phyloP scores from a whole-genome alignment of 371 early-diverging fungal genomes.

The Mucor plumbeus region DNA sequence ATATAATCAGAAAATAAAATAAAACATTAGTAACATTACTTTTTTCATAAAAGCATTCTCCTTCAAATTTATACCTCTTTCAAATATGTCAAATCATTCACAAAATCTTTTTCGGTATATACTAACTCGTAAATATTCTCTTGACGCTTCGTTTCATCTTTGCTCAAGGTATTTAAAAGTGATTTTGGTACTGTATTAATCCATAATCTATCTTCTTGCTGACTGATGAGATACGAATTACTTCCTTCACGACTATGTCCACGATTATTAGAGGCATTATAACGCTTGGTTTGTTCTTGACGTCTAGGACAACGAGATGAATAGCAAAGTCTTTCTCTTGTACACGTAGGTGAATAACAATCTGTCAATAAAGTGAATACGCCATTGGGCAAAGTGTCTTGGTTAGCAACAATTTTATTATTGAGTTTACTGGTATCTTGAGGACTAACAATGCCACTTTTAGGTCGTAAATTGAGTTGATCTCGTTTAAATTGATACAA shows the following conservation, averaged over 20 bases:
- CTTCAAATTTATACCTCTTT: slow-evolving; percentile 52
- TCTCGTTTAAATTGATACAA: slow-evolving; percentile 76
- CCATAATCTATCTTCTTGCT: slow-evolving; percentile 59
- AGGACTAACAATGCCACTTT: slow-evolving; percentile 10
- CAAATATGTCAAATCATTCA: slow-evolving; percentile 70
- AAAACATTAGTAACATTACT: neutral
- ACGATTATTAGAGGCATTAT: neutral
- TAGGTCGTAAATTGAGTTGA: slow-evolving; percentile 31
- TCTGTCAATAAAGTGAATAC: slow-evolving; percentile 86
- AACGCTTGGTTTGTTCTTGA: slow-evolving; percentile 27
- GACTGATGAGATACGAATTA: slow-evolving; percentile 12
- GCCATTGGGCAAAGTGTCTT: slow-evolving; percentile 68
- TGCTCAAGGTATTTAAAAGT: slow-evolving; percentile 71
- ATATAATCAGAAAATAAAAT: neutral
- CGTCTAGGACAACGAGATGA: slow-evolving; percentile 79
- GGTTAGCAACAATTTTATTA: slow-evolving; percentile 30
- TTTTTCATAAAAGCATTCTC: no score
- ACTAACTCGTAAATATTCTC: slow-evolving; percentile 94
- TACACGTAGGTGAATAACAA: slow-evolving; percentile 83
- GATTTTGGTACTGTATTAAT: slow-evolving; percentile 69
- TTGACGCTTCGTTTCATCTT: slow-evolving; percentile 86
- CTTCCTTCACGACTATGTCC: slow-evolving; percentile 31
- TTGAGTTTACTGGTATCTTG: neutral
- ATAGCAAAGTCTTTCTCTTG: slow-evolving; percentile 82
- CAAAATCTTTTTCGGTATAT: slow-evolving; percentile 91